phyloP scores from a whole-genome alignment of 2,329 filamentous ascomycete species.

The Alternaria postmessia region DNA sequence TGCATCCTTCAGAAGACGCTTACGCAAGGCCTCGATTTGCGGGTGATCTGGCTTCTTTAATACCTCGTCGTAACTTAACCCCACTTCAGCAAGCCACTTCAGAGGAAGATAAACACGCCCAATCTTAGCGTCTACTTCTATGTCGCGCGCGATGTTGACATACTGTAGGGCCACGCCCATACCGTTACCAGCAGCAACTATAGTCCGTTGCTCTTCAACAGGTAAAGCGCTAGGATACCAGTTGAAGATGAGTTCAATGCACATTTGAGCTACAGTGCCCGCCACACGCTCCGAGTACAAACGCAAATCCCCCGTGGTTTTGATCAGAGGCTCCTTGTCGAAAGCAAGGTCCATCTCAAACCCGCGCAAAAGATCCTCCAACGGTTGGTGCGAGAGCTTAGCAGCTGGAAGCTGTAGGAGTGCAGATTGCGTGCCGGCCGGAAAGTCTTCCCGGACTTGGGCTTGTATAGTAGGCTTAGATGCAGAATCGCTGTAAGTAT shows the following conservation, averaged over 20 bases:
- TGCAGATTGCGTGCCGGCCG: constrained; percentile 60
- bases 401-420: constrained; percentile 66
- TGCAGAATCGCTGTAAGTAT: constrained; percentile 55
- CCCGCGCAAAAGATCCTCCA: constrained; percentile 71
- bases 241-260: constrained; percentile 71
- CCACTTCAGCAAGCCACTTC: constrained; percentile 68
- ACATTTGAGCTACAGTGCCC: constrained; percentile 74
- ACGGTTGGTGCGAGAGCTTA: constrained; percentile 65
- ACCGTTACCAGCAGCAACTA: constrained; percentile 65
- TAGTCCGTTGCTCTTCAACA: constrained; percentile 46
- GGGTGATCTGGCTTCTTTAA: constrained; percentile 59
- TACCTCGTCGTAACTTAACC: constrained; percentile 63
- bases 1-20: constrained; percentile 65
- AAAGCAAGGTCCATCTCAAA: constrained; percentile 75
- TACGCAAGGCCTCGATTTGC: constrained; percentile 61
- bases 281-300: constrained; percentile 73
- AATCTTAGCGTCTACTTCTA: constrained; percentile 71
- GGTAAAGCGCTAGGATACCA: constrained; percentile 56
- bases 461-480: constrained; percentile 11
- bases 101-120: constrained; percentile 73
- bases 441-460: constrained; percentile 62
- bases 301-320: constrained; percentile 65
- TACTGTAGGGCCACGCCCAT: constrained; percentile 82
- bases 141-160: constrained; percentile 78
- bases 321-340: constrained; percentile 60